Base-by-base conservation (phyloP, 1,139 yeast species). In the Debaryomycetaceae sp. region DNA sequence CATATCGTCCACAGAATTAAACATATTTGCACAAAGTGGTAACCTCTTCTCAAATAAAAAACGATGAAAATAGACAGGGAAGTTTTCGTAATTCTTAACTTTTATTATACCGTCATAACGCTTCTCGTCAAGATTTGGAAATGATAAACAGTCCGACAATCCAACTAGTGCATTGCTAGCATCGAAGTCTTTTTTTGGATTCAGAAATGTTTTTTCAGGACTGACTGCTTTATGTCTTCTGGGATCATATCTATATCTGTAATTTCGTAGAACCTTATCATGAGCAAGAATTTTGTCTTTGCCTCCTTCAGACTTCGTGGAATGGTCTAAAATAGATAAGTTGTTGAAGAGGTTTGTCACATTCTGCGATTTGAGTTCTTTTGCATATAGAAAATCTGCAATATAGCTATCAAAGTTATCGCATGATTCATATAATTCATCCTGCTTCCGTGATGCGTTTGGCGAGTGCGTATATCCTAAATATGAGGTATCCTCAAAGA, bases 401-500 rank as follows among this genome's bases (percentile, higher is more conserved):
- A 54, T 46, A 44, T 65, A 68, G 13, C 61, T 52, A 24, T 53
- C 51, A 8, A 41, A 34, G 3, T 49, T 42, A 24, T 52, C 55
- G 31, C 52, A 58, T 2, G 42, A 37, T 8, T 53, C 48, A 28
- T 70, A 55, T 26, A 71, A 44, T 43, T 70, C 67, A 13, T 59
- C 55, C 41, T 71, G 77, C 39, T 71, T 70, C 35, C 73, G 47
- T 42, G 50, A 49, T 7, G 44, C 38, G 39, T 58, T 46, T 33
- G 50, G 17, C 22, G 59, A 61, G 3, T 42, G 40, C 15, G 78
- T 42, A 0, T 79, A 76, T 17, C 86, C 80, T 34, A 81, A 61
- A 35, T 61, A 63, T 6, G 67, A 68, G 47, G 83, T 65, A 49
- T 83, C 86, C 22, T 56, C 49, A 7, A 66, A 48, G 34, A 79